Evolutionary conservation across 129 eudicot genomes (phyloP).

Genomic region (Smallanthus sonchifolius): DNA sequence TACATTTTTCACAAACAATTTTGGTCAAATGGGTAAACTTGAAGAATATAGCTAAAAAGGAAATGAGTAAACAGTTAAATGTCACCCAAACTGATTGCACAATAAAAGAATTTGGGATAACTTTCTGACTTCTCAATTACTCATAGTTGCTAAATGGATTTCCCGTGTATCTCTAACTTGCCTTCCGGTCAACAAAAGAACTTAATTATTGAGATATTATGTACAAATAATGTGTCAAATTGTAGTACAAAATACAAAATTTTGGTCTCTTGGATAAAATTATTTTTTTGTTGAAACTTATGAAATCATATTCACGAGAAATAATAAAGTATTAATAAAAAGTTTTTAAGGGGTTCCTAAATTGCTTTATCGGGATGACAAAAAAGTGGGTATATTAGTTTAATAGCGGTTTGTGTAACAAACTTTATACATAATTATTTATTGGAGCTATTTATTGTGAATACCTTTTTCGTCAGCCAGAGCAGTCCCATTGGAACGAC

Average conservation of each 20-base stretch:
- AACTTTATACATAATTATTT: background rate
- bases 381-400: background rate
- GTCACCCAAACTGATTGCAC: background rate
- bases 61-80: background rate
- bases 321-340: background rate
- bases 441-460: background rate
- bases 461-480: conserved; percentile 40
- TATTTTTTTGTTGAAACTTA: background rate
- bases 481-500: conserved; percentile 29
- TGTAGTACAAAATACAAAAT: background rate
- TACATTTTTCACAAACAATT: background rate
- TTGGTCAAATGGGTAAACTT: background rate
- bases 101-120: background rate
- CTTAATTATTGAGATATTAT: too few relatives aligned
- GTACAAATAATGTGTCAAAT: background rate
- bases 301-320: background rate
- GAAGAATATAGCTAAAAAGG: background rate
- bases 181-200: too few relatives aligned
- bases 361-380: background rate
- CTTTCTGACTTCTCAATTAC: background rate
- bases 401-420: background rate
- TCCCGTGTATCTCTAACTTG: too few relatives aligned
- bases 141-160: background rate
- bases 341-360: background rate
- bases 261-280: background rate